Conservation (phyloP, 257 asterid species). For the Solanum virginianum region DNA sequence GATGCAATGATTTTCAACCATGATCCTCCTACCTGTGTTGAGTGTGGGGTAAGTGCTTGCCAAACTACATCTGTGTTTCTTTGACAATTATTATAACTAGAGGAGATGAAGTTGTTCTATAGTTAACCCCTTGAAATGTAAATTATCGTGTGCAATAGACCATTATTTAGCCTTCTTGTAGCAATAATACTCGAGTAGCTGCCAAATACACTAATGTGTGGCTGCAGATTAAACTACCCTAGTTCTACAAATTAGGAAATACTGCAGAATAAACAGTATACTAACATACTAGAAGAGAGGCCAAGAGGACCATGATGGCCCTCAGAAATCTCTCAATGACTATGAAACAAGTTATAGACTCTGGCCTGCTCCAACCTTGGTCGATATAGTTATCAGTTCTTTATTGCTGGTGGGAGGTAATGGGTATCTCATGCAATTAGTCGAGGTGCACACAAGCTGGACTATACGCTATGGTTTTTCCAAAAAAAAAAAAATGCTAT, state of each 20-base stretch:
- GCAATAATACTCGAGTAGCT: neutral
- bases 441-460: neutral
- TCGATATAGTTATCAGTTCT: neutral
- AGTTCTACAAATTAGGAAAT: neutral
- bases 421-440: neutral
- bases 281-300: neutral
- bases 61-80: neutral
- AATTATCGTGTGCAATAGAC: neutral
- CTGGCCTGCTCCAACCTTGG: neutral
- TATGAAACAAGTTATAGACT: neutral
- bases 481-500: neutral
- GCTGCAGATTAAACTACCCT: neutral
- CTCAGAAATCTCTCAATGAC: neutral
- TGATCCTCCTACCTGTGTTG: conserved; percentile 72
- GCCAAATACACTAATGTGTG: neutral
- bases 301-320: neutral
- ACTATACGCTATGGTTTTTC: neutral
- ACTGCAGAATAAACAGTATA: neutral
- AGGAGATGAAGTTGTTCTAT: neutral
- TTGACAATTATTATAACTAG: neutral
- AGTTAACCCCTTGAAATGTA: neutral
- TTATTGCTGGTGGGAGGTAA: neutral
- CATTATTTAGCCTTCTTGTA: neutral
- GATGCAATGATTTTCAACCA: conserved; percentile 86
- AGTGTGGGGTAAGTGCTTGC: conserved; percentile 55